phyloP scores from a whole-genome alignment of 768 basidiomycete species.

The Boletus rubroflammeus region DNA sequence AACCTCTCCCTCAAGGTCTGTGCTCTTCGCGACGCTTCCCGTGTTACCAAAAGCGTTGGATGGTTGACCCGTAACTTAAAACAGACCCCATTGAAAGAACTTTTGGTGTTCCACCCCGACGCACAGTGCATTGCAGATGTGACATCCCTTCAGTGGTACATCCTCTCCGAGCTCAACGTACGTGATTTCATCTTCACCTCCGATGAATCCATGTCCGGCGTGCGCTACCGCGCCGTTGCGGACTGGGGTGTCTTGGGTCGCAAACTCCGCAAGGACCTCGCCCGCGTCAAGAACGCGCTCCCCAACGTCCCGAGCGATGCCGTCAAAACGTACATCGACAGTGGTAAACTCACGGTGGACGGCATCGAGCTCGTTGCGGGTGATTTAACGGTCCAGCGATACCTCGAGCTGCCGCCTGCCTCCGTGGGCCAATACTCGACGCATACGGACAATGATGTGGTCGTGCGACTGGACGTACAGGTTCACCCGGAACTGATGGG shows the following conservation, averaged over 20 bases:
- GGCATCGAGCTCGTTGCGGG: constrained; percentile 87
- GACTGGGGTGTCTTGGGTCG: constrained; percentile 94
- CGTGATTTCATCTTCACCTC: constrained; percentile 86
- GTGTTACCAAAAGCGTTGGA: not conserved
- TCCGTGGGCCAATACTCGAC: constrained; percentile 68
- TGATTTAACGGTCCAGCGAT: constrained; percentile 89
- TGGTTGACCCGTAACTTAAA: not conserved
- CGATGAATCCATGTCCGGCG: constrained; percentile 81
- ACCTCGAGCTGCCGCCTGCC: constrained; percentile 71
- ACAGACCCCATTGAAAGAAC: constrained; percentile 88
- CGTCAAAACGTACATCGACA: constrained; percentile 70
- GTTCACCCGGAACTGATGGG: constrained; percentile 81
- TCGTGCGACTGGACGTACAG: constrained; percentile 87
- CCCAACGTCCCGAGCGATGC: constrained; percentile 78
- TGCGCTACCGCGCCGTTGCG: constrained; percentile 86
- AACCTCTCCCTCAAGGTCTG: constrained; percentile 85
- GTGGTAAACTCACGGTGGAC: constrained; percentile 78
- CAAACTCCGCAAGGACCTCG: constrained; percentile 90
- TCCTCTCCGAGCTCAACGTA: constrained; percentile 93
- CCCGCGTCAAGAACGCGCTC: constrained; percentile 83
- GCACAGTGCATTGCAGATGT: constrained; percentile 81
- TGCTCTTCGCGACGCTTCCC: not conserved
- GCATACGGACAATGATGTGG: constrained; percentile 92
- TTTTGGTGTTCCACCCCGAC: constrained; percentile 91
- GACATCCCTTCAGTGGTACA: constrained; percentile 78